Conservation (phyloP, 257 asterid genomes). For the Phtheirospermum japonicum region DNA sequence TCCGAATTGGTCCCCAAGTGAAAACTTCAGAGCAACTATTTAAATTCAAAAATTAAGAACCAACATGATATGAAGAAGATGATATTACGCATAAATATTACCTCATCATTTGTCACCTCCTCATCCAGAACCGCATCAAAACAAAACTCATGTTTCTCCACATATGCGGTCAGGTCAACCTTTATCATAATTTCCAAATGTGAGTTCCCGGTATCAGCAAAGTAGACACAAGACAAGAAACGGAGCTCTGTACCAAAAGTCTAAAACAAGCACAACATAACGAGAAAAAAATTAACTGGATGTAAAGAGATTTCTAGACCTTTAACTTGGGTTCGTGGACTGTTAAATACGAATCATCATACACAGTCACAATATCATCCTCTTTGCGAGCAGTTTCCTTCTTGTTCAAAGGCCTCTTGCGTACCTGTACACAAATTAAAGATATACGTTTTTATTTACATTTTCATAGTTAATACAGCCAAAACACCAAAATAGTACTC, state of each 20-base stretch:
- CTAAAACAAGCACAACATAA: slow-evolving; percentile 6
- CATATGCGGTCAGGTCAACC: slow-evolving; percentile 99
- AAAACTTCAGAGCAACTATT: slow-evolving; percentile 13
- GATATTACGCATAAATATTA: slow-evolving; percentile 25
- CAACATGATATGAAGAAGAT: neutral
- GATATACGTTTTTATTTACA: slow-evolving; percentile 14
- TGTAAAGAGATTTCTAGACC: slow-evolving; percentile 43
- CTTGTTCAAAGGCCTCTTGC: slow-evolving; percentile 96
- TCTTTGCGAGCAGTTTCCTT: slow-evolving; percentile 86
- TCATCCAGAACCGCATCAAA: slow-evolving; percentile 97
- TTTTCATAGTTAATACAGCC: slow-evolving; percentile 18
- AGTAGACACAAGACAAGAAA: slow-evolving; percentile 6
- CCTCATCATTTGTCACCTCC: slow-evolving; percentile 94
- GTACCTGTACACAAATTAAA: slow-evolving; percentile 57
- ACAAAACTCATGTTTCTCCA: slow-evolving; percentile 95
- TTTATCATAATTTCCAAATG: slow-evolving; percentile 35
- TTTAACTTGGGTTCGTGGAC: slow-evolving; percentile 92
- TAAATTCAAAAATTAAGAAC: neutral
- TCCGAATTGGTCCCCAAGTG: slow-evolving; percentile 6
- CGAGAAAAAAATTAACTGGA: slow-evolving; percentile 11
- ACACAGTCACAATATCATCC: slow-evolving; percentile 82
- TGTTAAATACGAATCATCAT: slow-evolving; percentile 66
- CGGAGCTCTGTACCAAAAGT: neutral
- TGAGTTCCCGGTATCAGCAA: slow-evolving; percentile 32
- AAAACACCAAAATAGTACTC: slow-evolving; percentile 19